Base-by-base conservation (phyloP, 306 rosid genomes). In the Prosopis cineraria region DNA sequence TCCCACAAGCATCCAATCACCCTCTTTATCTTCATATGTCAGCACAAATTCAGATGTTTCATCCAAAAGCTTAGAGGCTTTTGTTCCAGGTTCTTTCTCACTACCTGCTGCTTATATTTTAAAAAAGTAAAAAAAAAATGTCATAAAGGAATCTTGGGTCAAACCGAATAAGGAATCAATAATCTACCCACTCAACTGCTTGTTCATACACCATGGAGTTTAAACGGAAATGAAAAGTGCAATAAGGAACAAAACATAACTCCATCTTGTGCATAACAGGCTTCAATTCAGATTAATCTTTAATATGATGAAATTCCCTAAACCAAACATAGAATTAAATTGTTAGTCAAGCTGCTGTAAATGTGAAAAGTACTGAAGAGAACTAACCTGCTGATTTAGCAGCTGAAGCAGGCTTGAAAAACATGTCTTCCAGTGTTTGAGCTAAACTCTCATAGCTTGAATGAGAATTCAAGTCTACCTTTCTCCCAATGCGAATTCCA, bases 1-100 rank as follows among this genome's bases (percentile, higher is more conserved):
- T 75, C 95, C 95, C 6, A 90, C 95, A 60, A 90, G 89, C 92
- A 90, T 83, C 92, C 95, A 90, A 43, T 90, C 95, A 7, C 90
- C 88, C 12, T 90, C 95, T 80, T 79, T 90, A 76, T 90, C 95
- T 84, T 88, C 92, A 72, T 90, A 88, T 45, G 95, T 90, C 58
- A 90, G 89, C 79, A 86, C 95, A 85, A 90, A 90, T 59, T 90
- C 92, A 8, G 95, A 90, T 19, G 87, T 78, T 64, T 90, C 90
- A 79, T 85, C 91, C 76, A 90, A 78, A 77, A 90, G 92, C 85
- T 85, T 90, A 11, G 86, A 84, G 68, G 81, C 66, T 58, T 84
- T 84, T 62, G 74, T 43, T 73, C 72, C 72, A 64, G 77, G 78
- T 13, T 86, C 87, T 59, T 81, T 76, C 62, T 78, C 88, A 70